Conservation (phyloP, 805 yeast species). For the Saccharomycopsis sp. region DNA sequence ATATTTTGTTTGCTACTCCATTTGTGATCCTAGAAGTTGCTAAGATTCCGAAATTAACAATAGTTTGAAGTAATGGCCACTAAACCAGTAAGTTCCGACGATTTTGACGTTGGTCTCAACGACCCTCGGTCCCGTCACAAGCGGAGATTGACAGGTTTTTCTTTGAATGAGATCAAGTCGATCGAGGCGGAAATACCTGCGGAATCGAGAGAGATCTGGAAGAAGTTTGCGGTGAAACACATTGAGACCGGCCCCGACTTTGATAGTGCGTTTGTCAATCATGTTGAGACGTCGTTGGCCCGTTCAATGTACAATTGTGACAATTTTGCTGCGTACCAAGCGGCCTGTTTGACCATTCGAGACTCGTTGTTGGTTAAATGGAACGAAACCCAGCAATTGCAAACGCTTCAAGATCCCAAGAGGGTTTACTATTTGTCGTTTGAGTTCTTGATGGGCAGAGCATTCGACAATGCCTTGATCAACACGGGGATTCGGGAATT, state of each 20-base stretch:
- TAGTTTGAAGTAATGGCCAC: too few species aligned
- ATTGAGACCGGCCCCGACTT: conserved; percentile 43
- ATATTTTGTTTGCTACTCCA: too few species aligned
- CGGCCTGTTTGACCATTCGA: conserved; percentile 69
- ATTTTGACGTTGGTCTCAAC: conserved; percentile 2
- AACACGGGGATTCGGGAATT: conserved; percentile 61
- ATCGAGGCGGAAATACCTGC: conserved; percentile 77
- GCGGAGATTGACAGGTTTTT: conserved; percentile 81
- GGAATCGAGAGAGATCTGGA: conserved; percentile 71
- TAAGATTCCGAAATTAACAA: too few species aligned
- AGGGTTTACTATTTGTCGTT: conserved; percentile 79
- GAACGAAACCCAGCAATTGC: conserved; percentile 89
- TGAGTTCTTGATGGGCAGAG: conserved; percentile 91
- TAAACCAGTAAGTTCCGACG: conserved; percentile 1
- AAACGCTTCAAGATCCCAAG: conserved; percentile 74
- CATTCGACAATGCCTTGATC: conserved; percentile 87
- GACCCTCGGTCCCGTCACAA: conserved; percentile 31
- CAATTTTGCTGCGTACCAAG: conserved; percentile 85
- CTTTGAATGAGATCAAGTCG: conserved; percentile 79
- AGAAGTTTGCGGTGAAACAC: conserved; percentile 46
- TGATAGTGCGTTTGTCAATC: conserved; percentile 62
- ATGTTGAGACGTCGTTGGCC: conserved; percentile 88
- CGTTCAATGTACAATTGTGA: conserved; percentile 89
- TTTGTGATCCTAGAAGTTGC: too few species aligned
- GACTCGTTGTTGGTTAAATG: conserved; percentile 77